Conservation (phyloP, 768 basidiomycete species). For the Pleurotus ostreatus region DNA sequence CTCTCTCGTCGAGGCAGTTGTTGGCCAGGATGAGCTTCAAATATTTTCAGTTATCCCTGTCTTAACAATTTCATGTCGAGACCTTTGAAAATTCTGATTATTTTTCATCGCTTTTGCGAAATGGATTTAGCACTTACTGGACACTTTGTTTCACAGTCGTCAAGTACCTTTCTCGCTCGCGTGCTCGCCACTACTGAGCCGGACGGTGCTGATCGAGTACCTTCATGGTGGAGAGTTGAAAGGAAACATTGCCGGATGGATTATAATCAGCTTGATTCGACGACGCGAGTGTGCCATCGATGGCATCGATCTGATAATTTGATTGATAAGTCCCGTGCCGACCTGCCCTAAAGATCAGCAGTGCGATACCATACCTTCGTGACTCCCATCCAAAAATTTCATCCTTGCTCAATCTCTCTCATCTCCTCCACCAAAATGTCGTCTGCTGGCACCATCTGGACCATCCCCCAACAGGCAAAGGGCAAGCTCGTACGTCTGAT, state of each 20-base stretch:
- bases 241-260: neutral
- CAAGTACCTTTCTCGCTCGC: neutral
- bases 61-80: conserved; percentile 13
- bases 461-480: conserved; percentile 33
- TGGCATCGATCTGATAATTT: conserved; percentile 8
- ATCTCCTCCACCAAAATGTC: conserved; percentile 37
- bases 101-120: neutral
- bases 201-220: too few relatives aligned
- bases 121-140: neutral
- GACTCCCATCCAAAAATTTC: conserved; percentile 7
- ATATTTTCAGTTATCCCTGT: conserved; percentile 13
- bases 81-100: conserved; percentile 8
- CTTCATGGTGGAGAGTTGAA: too few relatives aligned
- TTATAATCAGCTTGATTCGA: neutral
- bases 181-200: neutral
- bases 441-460: conserved; percentile 64
- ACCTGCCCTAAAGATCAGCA: conserved; percentile 3
- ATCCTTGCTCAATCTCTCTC: conserved; percentile 12
- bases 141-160: too few relatives aligned
- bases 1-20: too few relatives aligned
- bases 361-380: neutral
- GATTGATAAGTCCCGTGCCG: conserved; percentile 7
- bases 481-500: conserved; percentile 45
- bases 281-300: neutral
- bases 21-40: conserved; percentile 8